phyloP scores from a whole-genome alignment of 352 stramenopile species.

The Phytophthora citricola region DNA sequence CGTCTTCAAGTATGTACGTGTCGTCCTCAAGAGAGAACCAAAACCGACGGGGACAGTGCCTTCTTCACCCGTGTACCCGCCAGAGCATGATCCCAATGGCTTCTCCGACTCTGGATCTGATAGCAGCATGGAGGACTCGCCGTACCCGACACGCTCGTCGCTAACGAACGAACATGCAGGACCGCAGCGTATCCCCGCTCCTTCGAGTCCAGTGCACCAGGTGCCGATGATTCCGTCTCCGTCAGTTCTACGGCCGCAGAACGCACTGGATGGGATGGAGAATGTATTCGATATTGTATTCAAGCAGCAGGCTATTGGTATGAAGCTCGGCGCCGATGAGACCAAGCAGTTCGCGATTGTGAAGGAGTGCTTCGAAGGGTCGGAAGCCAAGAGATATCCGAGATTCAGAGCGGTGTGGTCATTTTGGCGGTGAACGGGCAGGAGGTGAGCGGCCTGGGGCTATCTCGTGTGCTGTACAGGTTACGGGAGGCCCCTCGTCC shows the following conservation, averaged over 20 bases:
- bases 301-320: slow-evolving; percentile 84
- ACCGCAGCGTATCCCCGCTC: slow-evolving; percentile 21
- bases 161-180: slow-evolving; percentile 27
- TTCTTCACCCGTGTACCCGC: slow-evolving; percentile 29
- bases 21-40: slow-evolving; percentile 20
- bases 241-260: slow-evolving; percentile 32
- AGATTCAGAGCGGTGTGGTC: slow-evolving; percentile 84
- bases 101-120: slow-evolving; percentile 69
- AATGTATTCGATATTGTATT: slow-evolving; percentile 89
- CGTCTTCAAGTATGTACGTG: slow-evolving; percentile 23
- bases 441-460: slow-evolving; percentile 69
- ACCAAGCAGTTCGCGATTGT: slow-evolving; percentile 78
- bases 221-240: slow-evolving; percentile 34
- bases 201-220: slow-evolving; percentile 33
- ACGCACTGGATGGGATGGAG: slow-evolving; percentile 66
- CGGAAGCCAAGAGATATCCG: slow-evolving; percentile 73
- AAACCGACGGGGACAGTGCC: slow-evolving; percentile 18
- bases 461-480: slow-evolving; percentile 79
- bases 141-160: slow-evolving; percentile 30
- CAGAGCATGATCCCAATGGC: slow-evolving; percentile 38
- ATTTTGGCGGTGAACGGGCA: slow-evolving; percentile 86
- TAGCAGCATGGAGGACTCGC: slow-evolving; percentile 49
- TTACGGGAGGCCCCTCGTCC: slow-evolving; percentile 80
- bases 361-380: slow-evolving; percentile 83
- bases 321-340: slow-evolving; percentile 82